Evolutionary conservation across 2,329 filamentous ascomycete genomes (phyloP).

Genomic region (Colletotrichum zoysiae): DNA sequence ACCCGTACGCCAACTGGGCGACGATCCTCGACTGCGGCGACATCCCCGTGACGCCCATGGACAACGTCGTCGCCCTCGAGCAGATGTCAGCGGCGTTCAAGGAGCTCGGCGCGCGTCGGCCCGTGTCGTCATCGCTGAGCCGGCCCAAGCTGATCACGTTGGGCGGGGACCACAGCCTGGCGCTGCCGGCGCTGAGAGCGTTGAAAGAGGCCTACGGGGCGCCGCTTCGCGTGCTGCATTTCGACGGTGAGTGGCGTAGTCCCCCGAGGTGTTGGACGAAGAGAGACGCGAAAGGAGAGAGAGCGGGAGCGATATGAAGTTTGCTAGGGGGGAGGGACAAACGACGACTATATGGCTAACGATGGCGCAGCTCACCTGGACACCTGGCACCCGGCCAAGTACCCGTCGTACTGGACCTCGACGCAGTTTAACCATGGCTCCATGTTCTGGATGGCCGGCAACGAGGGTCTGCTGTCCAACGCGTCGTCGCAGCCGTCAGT

Average conservation of each 20-base stretch:
- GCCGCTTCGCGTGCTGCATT: constrained; percentile 78
- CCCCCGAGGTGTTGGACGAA: background rate
- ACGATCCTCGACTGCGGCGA: constrained; percentile 90
- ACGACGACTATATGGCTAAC: constrained; percentile 35
- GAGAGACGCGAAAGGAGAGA: background rate
- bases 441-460: constrained; percentile 91
- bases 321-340: background rate
- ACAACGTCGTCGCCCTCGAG: constrained; percentile 82
- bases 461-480: constrained; percentile 84
- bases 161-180: constrained; percentile 80
- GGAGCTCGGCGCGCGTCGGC: constrained; percentile 68
- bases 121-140: constrained; percentile 50
- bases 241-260: constrained; percentile 63
- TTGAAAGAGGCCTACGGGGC: constrained; percentile 71
- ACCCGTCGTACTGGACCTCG: constrained; percentile 79
- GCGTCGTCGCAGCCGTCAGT: constrained; percentile 77
- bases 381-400: constrained; percentile 86
- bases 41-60: constrained; percentile 87
- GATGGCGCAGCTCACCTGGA: constrained; percentile 72
- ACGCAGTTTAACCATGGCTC: constrained; percentile 87
- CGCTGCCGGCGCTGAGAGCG: constrained; percentile 77
- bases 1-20: constrained; percentile 86
- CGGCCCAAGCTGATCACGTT: constrained; percentile 74
- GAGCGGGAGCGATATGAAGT: background rate
- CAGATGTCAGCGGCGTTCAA: constrained; percentile 88